Evolutionary conservation across 208 protist genomes (phyloP), one percentile per base, ranked within the genome.

Genomic region (Acanthamoeba comandoni): DNA sequence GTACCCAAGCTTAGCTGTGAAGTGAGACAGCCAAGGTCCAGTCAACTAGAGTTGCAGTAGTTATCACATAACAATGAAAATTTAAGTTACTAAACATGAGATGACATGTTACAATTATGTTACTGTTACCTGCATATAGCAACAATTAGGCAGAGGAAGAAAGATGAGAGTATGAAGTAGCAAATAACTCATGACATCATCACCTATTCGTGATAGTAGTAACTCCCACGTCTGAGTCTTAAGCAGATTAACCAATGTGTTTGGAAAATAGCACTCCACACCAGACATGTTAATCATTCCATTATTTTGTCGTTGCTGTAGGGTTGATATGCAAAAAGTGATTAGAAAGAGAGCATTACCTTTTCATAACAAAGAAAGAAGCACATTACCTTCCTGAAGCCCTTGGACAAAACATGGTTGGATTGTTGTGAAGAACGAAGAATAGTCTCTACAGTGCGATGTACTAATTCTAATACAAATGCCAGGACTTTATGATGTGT

Each of bases 121-220:
- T 8, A 55, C 80, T 11, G 80, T 89, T n/a, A 89, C 26, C 58
- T 89, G 80, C 80, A 89, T 89, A 62, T 89, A 89, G 60, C 80
- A 89, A 62, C 58, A 73, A 2, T 71, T n/a, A 11, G 80, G 80
- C 19, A 89, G 80, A 19, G 80, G 31, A 13, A 89, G 57, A 48
- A 89, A 89, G 11, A 89, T 4, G 39, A 67, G 71, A n/a, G 80
- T 89, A 48, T 89, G 80, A 17, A 89, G 58, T 0, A 89, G 58
- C 55, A 89, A n/a, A 24, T 89, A 55, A 13, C 48, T 51, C 80
- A 89, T 89, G 19, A 67, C 26, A 39, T 31, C 80, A 19, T 89
- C 80, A 17, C 80, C 80, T 8, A 89, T 89, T 29, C 80, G 51
- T 39, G 80, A 89, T 1, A 89, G 80, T 5, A 89, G 58, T 24